These are phyloP conservation scores for Trichomonascaceae sp. DNA, from an alignment of 1,139 yeast genomes.

Conservation along the genomic window DNA sequence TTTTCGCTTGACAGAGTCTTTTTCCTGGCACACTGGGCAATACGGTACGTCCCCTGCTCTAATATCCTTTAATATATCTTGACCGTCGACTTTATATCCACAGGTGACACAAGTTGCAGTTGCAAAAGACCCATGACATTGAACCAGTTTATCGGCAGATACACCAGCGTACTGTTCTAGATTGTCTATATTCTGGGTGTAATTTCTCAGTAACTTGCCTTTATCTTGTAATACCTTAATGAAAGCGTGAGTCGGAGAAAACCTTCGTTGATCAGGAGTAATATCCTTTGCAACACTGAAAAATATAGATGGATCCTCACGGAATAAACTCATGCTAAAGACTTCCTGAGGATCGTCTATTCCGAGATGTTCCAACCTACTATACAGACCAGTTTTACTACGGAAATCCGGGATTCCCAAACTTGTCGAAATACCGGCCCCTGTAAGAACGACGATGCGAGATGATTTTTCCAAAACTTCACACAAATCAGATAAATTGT, in stretches of 20 bases:
- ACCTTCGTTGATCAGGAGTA: slow-evolving; percentile 54
- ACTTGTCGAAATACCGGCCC: slow-evolving; percentile 94
- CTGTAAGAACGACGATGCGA: slow-evolving; percentile 75
- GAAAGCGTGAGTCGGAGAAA: slow-evolving; percentile 82
- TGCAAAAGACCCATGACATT: slow-evolving; percentile 96
- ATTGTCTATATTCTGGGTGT: slow-evolving; percentile 94
- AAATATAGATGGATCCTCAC: slow-evolving; percentile 73
- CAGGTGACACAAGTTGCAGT: slow-evolving; percentile 86
- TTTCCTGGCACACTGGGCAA: slow-evolving; percentile 56
- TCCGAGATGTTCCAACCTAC: slow-evolving; percentile 63
- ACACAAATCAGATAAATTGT: slow-evolving; percentile 56
- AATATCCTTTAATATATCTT: slow-evolving; percentile 55
- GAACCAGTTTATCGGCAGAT: slow-evolving; percentile 61
- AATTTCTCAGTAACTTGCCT: slow-evolving; percentile 75
- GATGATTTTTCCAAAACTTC: slow-evolving; percentile 48
- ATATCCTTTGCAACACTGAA: slow-evolving; percentile 86
- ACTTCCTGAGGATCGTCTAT: slow-evolving; percentile 92
- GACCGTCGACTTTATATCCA: slow-evolving; percentile 61
- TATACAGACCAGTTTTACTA: slow-evolving; percentile 81
- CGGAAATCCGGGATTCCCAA: slow-evolving; percentile 94
- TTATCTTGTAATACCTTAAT: slow-evolving; percentile 69
- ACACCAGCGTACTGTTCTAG: slow-evolving; percentile 83
- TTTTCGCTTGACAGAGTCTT: slow-evolving; percentile 9
- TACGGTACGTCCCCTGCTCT: slow-evolving; percentile 56
- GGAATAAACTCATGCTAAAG: slow-evolving; percentile 69